These are phyloP conservation scores for Paramecium octaurelia DNA, from an alignment of 73 alveolate species.

Conservation along the genomic window DNA sequence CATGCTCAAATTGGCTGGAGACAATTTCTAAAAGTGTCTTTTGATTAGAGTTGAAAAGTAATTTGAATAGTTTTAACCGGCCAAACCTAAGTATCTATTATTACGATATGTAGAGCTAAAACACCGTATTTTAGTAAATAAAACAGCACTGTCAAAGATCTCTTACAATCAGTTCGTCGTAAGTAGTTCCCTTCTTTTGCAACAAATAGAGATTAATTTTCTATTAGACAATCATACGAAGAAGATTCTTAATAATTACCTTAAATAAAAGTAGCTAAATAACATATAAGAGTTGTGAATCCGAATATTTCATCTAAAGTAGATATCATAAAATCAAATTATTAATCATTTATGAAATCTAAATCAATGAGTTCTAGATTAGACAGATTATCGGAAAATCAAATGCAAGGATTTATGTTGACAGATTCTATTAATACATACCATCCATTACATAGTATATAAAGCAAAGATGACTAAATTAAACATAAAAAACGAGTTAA, in stretches of 20 bases:
- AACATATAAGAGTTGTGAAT: background rate
- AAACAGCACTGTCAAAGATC: background rate
- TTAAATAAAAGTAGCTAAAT: background rate
- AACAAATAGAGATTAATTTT: background rate
- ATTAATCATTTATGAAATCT: background rate
- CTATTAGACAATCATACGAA: background rate
- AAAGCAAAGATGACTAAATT: background rate
- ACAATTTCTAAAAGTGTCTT: slow-evolving; percentile 35
- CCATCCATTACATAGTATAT: slow-evolving; percentile 15
- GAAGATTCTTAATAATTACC: background rate
- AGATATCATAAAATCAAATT: background rate
- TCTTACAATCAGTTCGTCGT: background rate
- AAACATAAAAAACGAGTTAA: background rate
- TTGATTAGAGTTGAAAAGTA: slow-evolving; percentile 32
- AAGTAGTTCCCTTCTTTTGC: background rate
- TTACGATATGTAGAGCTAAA: background rate
- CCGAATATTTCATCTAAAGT: background rate
- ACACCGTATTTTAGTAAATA: slow-evolving; percentile 44
- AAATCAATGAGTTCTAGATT: background rate
- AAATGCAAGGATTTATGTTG: background rate
- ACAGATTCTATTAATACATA: slow-evolving; percentile 1
- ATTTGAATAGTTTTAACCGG: slow-evolving; percentile 34
- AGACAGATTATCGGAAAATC: background rate
- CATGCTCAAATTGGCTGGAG: slow-evolving; percentile 29
- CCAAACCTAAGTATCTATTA: slow-evolving; percentile 5